Evolutionary conservation across 257 asterid species (phyloP), one percentile per base, ranked within the genome.

Genomic region (Solanum appendiculatum): DNA sequence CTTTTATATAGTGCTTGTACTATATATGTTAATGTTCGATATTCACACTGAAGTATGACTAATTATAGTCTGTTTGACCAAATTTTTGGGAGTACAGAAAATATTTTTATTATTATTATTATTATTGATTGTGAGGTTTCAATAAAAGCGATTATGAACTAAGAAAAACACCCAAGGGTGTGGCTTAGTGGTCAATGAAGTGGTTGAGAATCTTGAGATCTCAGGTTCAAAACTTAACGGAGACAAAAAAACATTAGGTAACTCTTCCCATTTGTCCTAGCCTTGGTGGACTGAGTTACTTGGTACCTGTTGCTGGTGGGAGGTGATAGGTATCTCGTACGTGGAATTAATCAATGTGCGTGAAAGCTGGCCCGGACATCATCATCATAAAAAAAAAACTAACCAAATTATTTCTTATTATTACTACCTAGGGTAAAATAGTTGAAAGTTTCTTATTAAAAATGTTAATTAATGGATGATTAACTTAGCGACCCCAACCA

Each of bases 91-190:
- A 60, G 33, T 0, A 0, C 16, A 60, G 18, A n/a, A n/a, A 0
- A 10, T 0, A 0, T 60, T 60, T 60, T 60, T 6, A 0, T 16
- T 51, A 51, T 51, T 18, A 51, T 60, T 6, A 0, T 16, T 51
- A 51, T 51, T 18, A 51, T 0, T 51, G n/a, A 0, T 18, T 18
- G 6, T 51, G n/a, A 0, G 0, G 23, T 18, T 51, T 51, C n/a
- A 51, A 51, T 51, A 51, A 18, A 51, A 16, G 15, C 0, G 0
- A 51, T 51, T 18, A 51, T 18, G 0, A 51, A 51, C n/a, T 0
- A 18, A 51, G 60, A 51, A 51, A 51, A 51, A 0, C 0, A 0
- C 0, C 0, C 9, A 16, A 51, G 60, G 9, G n/a, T 18, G 0
- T 51, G 10, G 0, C 60, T 51, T 51, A 16, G 60, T 51, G 23